These are phyloP conservation scores for Euphrasia arctica DNA, from an alignment of 305 asterid genomes.

Conservation along the genomic window DNA sequence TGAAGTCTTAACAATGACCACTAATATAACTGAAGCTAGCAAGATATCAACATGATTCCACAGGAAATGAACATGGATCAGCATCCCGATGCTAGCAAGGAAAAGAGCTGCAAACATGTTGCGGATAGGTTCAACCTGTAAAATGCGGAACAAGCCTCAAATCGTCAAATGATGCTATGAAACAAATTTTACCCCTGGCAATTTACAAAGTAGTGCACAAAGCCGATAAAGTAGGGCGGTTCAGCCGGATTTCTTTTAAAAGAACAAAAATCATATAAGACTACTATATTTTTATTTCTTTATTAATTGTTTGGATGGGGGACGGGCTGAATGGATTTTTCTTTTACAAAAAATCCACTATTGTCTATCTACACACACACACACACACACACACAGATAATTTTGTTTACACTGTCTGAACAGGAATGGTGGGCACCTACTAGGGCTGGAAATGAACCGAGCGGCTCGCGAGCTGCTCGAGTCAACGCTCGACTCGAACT, in stretches of 20 bases:
- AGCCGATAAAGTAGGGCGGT: neutral
- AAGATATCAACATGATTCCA: constrained; percentile 98
- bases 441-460: too few species aligned
- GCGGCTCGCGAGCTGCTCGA: too few species aligned
- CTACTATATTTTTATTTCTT: too few species aligned
- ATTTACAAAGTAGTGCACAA: neutral
- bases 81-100: constrained; percentile 99
- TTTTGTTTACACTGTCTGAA: neutral
- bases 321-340: neutral
- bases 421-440: too few species aligned
- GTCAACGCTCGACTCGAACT: too few species aligned
- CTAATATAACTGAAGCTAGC: constrained; percentile 96
- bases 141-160: constrained; percentile 24
- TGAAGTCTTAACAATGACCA: constrained; percentile 73
- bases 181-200: constrained; percentile 9
- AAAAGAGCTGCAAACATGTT: constrained; percentile 99
- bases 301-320: neutral
- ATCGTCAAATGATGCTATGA: constrained; percentile 28
- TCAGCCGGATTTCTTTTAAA: neutral
- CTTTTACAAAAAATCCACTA: neutral
- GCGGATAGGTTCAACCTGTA: constrained; percentile 97
- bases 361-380: too few species aligned
- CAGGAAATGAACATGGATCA: constrained; percentile 95
- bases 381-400: neutral
- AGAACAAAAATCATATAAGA: too few species aligned